Base-by-base conservation (phyloP, 2,329 filamentous ascomycete genomes). In the Trichoderma sp. region DNA sequence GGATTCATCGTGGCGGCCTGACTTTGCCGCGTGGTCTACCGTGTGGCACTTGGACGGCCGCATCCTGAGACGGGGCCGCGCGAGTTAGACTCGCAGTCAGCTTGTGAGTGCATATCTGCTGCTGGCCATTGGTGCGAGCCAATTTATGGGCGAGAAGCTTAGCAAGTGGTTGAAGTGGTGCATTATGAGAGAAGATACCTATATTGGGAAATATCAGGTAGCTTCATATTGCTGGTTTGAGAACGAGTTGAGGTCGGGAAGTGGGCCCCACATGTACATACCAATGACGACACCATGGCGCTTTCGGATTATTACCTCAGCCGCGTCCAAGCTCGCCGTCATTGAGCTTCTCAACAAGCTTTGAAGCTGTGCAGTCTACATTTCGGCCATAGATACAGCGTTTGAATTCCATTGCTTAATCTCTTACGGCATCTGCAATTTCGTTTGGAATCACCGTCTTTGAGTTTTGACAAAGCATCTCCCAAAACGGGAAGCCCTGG, bases 271-370 rank as follows among this genome's bases (percentile, higher is more conserved):
- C 65, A 37, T 37, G 49, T 43, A 58, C 63, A 66, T 66, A 27
- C 65, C 57, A 68, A 60, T 68, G 65, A 68, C 65, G 65, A 68
- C 65, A 68, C 57, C 19, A 40, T 68, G 37, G 40, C 56, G n/a
- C 27, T 21, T 37, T 43, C 6, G 40, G 19, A 21, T n/a, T 37
- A 37, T 29, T 31, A 35, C 53, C 29, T 58, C 40, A 57, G 35
- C 62, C 29, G 24, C 24, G 35, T n/a, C 7, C 14, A 55, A 55
- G 61, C 61, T 64, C 24, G 21, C 24, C 49, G 7, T 52, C 62
- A 27, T 24, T 33, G 19, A 35, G 10, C 10, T 35, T 35, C 33
- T 35, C 7, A 43, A n/a, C 40, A 19, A 19, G 37, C 21, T 31
- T 64, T 11, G 61, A 56, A 56, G 49, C 35, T 14, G 49, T 33